Evolutionary conservation across 768 basidiomycete genomes (phyloP).

Genomic region (Suillus discolor): DNA sequence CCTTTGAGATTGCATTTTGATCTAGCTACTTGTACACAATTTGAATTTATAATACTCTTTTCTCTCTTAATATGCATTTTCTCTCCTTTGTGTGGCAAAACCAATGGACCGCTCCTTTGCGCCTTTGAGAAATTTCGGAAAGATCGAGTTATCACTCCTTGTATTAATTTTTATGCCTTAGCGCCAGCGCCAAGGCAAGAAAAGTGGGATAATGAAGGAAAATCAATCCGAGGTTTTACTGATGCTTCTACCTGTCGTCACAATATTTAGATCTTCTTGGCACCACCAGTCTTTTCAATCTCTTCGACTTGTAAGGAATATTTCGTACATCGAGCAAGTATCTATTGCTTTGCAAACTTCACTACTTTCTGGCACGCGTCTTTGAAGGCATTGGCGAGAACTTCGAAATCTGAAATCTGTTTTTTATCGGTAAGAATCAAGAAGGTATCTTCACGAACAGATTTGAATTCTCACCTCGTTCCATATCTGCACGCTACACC

Average conservation of each 20-base stretch:
- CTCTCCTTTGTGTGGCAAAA: too few species aligned
- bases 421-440: neutral
- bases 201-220: conserved; percentile 1
- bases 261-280: neutral
- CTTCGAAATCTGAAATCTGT: conserved; percentile 36
- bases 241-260: too few species aligned
- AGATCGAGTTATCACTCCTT: neutral
- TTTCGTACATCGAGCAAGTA: neutral
- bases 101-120: too few species aligned
- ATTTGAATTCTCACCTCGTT: conserved; percentile 27
- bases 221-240: neutral
- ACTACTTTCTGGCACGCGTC: conserved; percentile 24
- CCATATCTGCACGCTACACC: conserved; percentile 34
- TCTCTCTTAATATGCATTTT: too few species aligned
- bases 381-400: conserved; percentile 28
- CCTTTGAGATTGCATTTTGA: too few species aligned
- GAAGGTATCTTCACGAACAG: neutral
- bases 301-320: neutral
- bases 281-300: neutral
- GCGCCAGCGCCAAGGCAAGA: neutral
- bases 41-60: too few species aligned
- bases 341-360: conserved; percentile 9
- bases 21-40: too few species aligned
- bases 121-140: neutral
- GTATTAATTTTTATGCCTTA: conserved; percentile 1